Conservation (phyloP, 768 basidiomycete genomes). For the Floccularia luteovirens region DNA sequence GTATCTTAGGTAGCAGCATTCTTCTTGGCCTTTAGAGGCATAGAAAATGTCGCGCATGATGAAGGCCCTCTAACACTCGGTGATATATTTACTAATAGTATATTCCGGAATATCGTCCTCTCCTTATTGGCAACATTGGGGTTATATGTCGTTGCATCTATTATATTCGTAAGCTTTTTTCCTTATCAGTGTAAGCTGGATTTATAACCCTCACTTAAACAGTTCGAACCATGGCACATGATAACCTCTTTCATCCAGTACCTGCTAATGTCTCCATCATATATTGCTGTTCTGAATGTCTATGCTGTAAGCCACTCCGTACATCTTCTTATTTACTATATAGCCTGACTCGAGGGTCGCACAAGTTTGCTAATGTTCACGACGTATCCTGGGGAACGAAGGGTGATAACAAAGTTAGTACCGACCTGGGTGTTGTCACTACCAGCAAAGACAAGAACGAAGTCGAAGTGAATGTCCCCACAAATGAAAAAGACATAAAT, state of each 20-base stretch:
- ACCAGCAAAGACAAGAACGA: slow-evolving; percentile 63
- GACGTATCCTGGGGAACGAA: slow-evolving; percentile 97
- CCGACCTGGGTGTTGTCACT: slow-evolving; percentile 80
- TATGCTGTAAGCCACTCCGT: slow-evolving; percentile 75
- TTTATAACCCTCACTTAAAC: slow-evolving; percentile 1
- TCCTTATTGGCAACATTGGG: slow-evolving; percentile 86
- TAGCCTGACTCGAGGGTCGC: neutral
- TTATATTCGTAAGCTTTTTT: slow-evolving; percentile 71
- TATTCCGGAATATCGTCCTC: slow-evolving; percentile 82
- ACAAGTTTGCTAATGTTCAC: slow-evolving; percentile 78
- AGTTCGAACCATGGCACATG: slow-evolving; percentile 99
- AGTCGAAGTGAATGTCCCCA: slow-evolving; percentile 82
- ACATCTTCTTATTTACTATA: slow-evolving; percentile 2
- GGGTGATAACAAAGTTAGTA: slow-evolving; percentile 80
- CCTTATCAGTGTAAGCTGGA: neutral
- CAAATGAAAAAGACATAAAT: slow-evolving; percentile 84
- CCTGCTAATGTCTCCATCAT: slow-evolving; percentile 85
- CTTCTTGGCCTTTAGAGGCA: slow-evolving; percentile 77
- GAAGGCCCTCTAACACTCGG: slow-evolving; percentile 39
- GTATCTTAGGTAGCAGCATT: slow-evolving; percentile 54
- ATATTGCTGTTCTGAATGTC: slow-evolving; percentile 90
- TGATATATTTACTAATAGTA: slow-evolving; percentile 67
- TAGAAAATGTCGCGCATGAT: slow-evolving; percentile 48
- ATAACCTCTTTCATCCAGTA: slow-evolving; percentile 95
- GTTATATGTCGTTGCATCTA: slow-evolving; percentile 73